A percentile compares a stretch with the other conserved stretches of the same genome.
phyloP scores from a whole-genome alignment of 805 yeast genomes.

The Hanseniaspora vineae region DNA sequence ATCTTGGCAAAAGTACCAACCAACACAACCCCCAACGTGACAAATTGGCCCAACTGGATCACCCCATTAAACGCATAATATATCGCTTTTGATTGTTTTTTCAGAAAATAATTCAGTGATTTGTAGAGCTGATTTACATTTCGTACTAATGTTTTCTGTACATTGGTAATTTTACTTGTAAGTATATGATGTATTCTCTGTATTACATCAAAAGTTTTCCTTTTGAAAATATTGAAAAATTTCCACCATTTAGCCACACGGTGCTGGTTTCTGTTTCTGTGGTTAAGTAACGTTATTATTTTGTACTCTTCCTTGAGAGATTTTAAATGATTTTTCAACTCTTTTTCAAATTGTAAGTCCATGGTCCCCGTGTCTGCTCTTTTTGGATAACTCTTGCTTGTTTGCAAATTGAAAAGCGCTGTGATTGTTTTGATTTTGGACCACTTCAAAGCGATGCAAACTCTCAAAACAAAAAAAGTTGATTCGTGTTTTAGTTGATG shows the following conservation, averaged over 20 bases:
- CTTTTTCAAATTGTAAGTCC: neutral
- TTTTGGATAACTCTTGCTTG: too few species aligned
- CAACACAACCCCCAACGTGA: slow-evolving; percentile 58
- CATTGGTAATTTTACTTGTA: slow-evolving; percentile 6
- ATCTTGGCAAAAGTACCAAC: slow-evolving; percentile 44
- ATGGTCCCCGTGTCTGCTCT: neutral
- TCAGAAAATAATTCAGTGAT: slow-evolving; percentile 19
- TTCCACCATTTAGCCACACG: slow-evolving; percentile 68
- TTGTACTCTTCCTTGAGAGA: slow-evolving; percentile 36
- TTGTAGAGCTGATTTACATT: slow-evolving; percentile 7
- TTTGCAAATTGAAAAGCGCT: too few species aligned
- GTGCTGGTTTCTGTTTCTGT: slow-evolving; percentile 69
- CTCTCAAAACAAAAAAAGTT: too few species aligned
- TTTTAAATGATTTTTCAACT: neutral
- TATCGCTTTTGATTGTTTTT: slow-evolving; percentile 31
- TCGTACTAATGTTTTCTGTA: slow-evolving; percentile 6
- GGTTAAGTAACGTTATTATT: slow-evolving; percentile 49
- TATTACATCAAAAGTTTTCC: slow-evolving; percentile 30
- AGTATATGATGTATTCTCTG: neutral
- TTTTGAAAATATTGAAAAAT: slow-evolving; percentile 46
- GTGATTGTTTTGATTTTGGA: too few species aligned
- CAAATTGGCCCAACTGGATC: slow-evolving; percentile 64
- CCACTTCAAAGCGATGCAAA: too few species aligned
- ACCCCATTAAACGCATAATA: slow-evolving; percentile 54
- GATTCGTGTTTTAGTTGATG: too few species aligned